These are phyloP conservation scores for Endotrypanum monterogeii DNA, from an alignment of 208 protist species.

Conservation along the genomic window DNA sequence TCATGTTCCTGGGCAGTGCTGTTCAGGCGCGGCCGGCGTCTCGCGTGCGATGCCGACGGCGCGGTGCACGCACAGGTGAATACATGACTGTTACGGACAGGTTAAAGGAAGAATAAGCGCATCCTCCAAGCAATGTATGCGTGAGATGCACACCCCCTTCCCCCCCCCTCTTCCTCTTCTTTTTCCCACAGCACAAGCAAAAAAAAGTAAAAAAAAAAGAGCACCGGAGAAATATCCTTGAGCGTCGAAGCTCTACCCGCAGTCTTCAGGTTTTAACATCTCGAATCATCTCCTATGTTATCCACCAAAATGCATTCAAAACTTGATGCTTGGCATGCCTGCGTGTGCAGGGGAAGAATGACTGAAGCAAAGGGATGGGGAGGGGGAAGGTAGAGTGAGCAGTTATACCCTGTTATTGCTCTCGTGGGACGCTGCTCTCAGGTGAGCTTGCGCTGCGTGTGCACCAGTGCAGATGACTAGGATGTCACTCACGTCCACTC, in stretches of 20 bases:
- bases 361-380: background rate
- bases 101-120: background rate
- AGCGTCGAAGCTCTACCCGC: too few species aligned
- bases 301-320: background rate
- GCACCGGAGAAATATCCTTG: too few species aligned
- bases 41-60: background rate
- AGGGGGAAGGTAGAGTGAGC: background rate
- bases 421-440: background rate
- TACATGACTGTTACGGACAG: too few species aligned
- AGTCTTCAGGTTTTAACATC: too few species aligned
- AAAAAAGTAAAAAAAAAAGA: too few species aligned
- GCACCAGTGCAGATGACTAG: too few species aligned
- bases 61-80: background rate
- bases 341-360: background rate
- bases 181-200: too few species aligned
- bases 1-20: background rate
- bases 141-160: background rate
- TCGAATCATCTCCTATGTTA: background rate
- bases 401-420: background rate
- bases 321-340: background rate
- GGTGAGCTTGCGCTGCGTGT: background rate
- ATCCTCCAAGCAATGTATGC: background rate
- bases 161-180: background rate
- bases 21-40: background rate
- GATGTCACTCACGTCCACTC: background rate